Percentiles rank a stretch among this genome's conserved stretches.
phyloP scores from a whole-genome alignment of 2,329 filamentous ascomycete genomes.

The Leptoxyphium fumago region DNA sequence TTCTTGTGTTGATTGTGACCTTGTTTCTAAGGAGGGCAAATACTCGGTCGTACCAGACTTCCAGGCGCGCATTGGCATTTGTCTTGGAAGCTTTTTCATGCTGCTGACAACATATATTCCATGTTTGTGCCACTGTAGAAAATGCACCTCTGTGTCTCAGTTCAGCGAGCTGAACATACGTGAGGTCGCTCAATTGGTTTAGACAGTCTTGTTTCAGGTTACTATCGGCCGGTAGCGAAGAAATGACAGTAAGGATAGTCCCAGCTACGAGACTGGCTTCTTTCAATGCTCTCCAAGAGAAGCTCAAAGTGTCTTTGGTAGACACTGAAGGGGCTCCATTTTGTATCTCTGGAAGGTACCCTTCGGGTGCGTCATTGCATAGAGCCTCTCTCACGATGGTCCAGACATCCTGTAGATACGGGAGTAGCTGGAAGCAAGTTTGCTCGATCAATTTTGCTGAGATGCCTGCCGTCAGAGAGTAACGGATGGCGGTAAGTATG shows the following conservation, averaged over 20 bases:
- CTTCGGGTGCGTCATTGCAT: conserved; percentile 90
- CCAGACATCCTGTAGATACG: conserved; percentile 60
- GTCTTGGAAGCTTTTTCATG: conserved; percentile 36
- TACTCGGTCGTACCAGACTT: conserved; percentile 48
- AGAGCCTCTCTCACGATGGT: conserved; percentile 57
- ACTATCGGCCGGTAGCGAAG: not conserved
- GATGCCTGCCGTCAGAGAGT: conserved; percentile 7
- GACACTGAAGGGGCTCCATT: conserved; percentile 56
- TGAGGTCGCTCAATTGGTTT: conserved; percentile 37
- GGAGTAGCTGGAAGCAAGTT: conserved; percentile 4
- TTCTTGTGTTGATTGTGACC: conserved; percentile 63
- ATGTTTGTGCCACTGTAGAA: conserved; percentile 81
- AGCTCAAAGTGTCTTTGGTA: conserved; percentile 83
- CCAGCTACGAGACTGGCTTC: conserved; percentile 58
- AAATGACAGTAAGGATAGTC: not conserved
- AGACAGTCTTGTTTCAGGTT: conserved; percentile 1
- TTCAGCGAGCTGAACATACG: conserved; percentile 64
- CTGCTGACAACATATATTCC: conserved; percentile 62
- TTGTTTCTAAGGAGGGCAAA: conserved; percentile 36
- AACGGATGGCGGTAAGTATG: conserved; percentile 19
- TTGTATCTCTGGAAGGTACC: conserved; percentile 64
- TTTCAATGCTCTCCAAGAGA: conserved; percentile 88
- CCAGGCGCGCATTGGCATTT: conserved; percentile 35
- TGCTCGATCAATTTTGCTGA: not conserved
- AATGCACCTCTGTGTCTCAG: conserved; percentile 86